Evolutionary conservation across 768 basidiomycete species (phyloP).

Genomic region (Lanmaoa pseudosensibilis): DNA sequence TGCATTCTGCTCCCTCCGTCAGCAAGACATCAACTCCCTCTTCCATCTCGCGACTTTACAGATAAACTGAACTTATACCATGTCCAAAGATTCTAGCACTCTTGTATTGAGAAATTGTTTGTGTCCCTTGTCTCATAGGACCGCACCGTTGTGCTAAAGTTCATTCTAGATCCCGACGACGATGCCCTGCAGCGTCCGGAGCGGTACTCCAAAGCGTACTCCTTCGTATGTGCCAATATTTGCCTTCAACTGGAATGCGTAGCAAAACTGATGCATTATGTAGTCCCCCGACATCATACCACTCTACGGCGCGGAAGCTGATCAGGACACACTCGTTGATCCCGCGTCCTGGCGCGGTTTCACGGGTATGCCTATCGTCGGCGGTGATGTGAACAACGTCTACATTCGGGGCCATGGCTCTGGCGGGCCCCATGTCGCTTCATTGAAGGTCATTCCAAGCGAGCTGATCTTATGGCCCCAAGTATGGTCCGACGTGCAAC

Average conservation of each 20-base stretch:
- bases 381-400: slow-evolving; percentile 5
- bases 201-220: no score
- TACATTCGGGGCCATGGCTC: slow-evolving; percentile 6
- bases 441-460: slow-evolving; percentile 6
- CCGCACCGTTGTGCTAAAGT: background rate
- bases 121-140: background rate
- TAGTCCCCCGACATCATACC: slow-evolving; percentile 9
- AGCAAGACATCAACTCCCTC: background rate
- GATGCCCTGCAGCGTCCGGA: no score
- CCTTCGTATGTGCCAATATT: no score
- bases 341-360: slow-evolving; percentile 1
- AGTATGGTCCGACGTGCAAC: background rate
- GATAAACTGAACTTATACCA: background rate
- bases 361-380: slow-evolving; percentile 5
- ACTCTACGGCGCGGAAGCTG: background rate
- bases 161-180: slow-evolving; percentile 3
- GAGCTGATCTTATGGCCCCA: slow-evolving; percentile 8
- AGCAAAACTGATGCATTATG: background rate
- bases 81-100: background rate
- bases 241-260: background rate
- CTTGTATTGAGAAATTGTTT: slow-evolving; percentile 6
- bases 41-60: background rate
- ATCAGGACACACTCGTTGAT: background rate
- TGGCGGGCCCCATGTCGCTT: background rate
- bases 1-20: background rate